These are phyloP conservation scores for Fusarium sp. DNA, from an alignment of 2,329 filamentous ascomycete genomes.

Conservation along the genomic window DNA sequence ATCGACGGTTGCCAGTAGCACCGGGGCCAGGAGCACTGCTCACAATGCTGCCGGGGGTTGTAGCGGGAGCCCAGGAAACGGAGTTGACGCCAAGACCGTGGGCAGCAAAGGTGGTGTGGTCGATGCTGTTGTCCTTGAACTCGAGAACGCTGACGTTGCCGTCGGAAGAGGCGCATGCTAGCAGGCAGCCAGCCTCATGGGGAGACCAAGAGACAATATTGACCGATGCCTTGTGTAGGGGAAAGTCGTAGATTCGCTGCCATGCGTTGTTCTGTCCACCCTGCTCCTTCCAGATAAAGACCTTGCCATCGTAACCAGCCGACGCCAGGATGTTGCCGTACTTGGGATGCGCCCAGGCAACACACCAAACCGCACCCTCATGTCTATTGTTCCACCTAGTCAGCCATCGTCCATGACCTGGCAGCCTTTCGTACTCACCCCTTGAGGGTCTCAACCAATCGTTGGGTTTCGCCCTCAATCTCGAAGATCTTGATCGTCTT, in stretches of 20 bases:
- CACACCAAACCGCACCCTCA: constrained; percentile 97
- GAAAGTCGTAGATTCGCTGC: constrained; percentile 93
- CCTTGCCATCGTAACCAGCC: constrained; percentile 95
- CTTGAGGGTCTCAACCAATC: constrained; percentile 91
- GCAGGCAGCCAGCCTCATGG: constrained; percentile 92
- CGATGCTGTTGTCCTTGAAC: constrained; percentile 96
- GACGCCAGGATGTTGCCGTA: constrained; percentile 98
- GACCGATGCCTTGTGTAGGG: constrained; percentile 92
- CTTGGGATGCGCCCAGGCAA: constrained; percentile 98
- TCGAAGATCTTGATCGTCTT: constrained; percentile 99
- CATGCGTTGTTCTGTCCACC: constrained; percentile 67
- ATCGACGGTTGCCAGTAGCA: constrained; percentile 76
- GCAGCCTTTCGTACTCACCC: constrained; percentile 67
- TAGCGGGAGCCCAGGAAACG: constrained; percentile 92
- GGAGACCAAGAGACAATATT: constrained; percentile 99
- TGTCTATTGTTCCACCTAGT: constrained; percentile 67
- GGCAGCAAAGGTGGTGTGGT: constrained; percentile 87
- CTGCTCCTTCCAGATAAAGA: constrained; percentile 98
- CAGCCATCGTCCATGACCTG: constrained; percentile 13
- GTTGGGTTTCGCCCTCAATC: constrained; percentile 91
- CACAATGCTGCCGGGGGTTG: constrained; percentile 84
- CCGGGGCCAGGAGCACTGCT: constrained; percentile 73
- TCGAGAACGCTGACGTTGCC: constrained; percentile 94
- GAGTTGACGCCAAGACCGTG: constrained; percentile 96
- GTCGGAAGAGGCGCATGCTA: constrained; percentile 94